A percentile compares a stretch with the other conserved stretches of the same genome.
Evolutionary conservation across 2,329 filamentous ascomycete species (phyloP).

Genomic region (Macroventuria anomochaeta): DNA sequence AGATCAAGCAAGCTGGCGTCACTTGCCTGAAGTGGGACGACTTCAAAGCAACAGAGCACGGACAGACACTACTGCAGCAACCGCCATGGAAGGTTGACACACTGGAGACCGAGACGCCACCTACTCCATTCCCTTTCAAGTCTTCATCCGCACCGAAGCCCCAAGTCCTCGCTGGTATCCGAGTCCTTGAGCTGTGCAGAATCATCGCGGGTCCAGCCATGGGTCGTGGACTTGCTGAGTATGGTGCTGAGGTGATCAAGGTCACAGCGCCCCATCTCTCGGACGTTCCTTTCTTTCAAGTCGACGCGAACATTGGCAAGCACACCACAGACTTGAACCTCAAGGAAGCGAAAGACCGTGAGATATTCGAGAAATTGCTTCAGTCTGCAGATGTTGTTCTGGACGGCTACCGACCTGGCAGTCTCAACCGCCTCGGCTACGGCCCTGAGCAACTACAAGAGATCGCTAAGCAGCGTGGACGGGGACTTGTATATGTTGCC

Average conservation of each 20-base stretch:
- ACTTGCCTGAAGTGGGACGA: constrained; percentile 52
- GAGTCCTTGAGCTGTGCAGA: constrained; percentile 76
- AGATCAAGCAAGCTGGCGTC: constrained; percentile 52
- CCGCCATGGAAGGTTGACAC: constrained; percentile 58
- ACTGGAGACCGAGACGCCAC: constrained; percentile 60
- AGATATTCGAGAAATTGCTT: constrained; percentile 65
- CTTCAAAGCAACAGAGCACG: constrained; percentile 50
- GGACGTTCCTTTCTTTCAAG: constrained; percentile 75
- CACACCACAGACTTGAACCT: constrained; percentile 70
- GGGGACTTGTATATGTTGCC: constrained; percentile 70
- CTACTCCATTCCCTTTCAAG: constrained; percentile 54
- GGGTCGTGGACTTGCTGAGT: constrained; percentile 73
- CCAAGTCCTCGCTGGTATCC: constrained; percentile 63
- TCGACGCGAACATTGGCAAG: constrained; percentile 76
- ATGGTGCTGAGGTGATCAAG: constrained; percentile 76
- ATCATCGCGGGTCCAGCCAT: constrained; percentile 80
- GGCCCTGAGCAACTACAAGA: constrained; percentile 61
- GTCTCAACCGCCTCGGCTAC: constrained; percentile 69
- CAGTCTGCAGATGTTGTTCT: constrained; percentile 69
- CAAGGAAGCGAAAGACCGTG: constrained; percentile 60
- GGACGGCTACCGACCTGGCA: constrained; percentile 73
- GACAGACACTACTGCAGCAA: constrained; percentile 49
- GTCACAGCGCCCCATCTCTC: constrained; percentile 71
- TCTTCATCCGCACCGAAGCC: constrained; percentile 48
- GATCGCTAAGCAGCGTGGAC: constrained; percentile 61